Evolutionary conservation across 768 basidiomycete genomes (phyloP).

Genomic region (Phylloporus scabripes): DNA sequence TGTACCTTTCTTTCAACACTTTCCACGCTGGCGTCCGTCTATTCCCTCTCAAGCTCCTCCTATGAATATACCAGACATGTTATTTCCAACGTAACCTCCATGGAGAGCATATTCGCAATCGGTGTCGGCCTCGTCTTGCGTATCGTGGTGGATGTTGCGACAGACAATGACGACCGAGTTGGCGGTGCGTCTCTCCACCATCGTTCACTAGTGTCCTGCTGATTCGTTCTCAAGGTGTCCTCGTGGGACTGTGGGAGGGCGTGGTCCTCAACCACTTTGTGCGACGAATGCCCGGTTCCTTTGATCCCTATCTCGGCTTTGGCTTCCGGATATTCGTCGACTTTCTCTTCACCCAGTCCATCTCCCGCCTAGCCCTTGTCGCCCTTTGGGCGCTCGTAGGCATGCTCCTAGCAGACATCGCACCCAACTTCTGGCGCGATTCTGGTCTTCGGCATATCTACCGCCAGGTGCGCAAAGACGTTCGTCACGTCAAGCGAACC

Average conservation of each 20-base stretch:
- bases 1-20: background rate
- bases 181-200: constrained; percentile 21
- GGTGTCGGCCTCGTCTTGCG: constrained; percentile 62
- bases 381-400: constrained; percentile 49
- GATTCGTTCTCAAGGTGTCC: constrained; percentile 41
- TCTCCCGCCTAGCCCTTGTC: constrained; percentile 42
- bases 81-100: constrained; percentile 32
- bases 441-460: constrained; percentile 34
- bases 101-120: constrained; percentile 71
- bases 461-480: constrained; percentile 33
- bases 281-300: constrained; percentile 56
- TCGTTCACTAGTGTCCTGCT: background rate
- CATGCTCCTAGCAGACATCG: constrained; percentile 48
- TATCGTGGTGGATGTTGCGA: constrained; percentile 50
- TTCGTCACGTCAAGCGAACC: constrained; percentile 27
- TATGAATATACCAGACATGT: constrained; percentile 27
- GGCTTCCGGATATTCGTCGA: constrained; percentile 69
- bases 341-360: constrained; percentile 56
- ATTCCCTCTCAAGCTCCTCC: constrained; percentile 21
- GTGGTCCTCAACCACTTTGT: constrained; percentile 69
- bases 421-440: constrained; percentile 43
- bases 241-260: constrained; percentile 78
- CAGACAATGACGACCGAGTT: constrained; percentile 28
- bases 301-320: constrained; percentile 65
- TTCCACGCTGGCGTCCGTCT: constrained; percentile 27